Evolutionary conservation across 1,284 basidiomycete species (phyloP).

Genomic region (Vanrija sp.): DNA sequence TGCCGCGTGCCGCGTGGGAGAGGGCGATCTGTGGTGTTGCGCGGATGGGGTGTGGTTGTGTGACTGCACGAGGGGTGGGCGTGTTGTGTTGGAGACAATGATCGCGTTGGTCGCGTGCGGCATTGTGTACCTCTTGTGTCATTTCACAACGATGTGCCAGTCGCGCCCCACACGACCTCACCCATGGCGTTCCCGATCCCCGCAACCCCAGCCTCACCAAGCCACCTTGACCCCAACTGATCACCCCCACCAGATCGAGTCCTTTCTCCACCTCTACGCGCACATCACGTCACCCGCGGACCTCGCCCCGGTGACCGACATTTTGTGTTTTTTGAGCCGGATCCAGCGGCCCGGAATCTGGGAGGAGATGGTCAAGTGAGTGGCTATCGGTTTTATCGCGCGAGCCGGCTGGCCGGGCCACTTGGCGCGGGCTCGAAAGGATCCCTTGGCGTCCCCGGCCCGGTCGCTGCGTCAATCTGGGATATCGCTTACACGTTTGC

Average conservation of each 20-base stretch:
- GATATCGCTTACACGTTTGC: conserved; percentile 2
- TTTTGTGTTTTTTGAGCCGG: conserved; percentile 45
- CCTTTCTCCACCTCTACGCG: conserved; percentile 49
- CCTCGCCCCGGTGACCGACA: conserved; percentile 48
- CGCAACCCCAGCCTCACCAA: too few species aligned
- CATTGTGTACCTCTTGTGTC: too few species aligned
- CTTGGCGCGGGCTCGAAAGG: neutral
- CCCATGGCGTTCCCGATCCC: too few species aligned
- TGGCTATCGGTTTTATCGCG: neutral
- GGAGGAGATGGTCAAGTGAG: conserved; percentile 50
- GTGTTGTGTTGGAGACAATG: too few species aligned
- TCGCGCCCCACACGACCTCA: too few species aligned
- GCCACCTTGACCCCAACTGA: too few species aligned
- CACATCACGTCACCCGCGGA: conserved; percentile 47
- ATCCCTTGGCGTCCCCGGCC: neutral
- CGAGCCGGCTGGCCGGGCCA: neutral
- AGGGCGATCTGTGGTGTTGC: neutral
- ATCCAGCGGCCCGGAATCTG: conserved; percentile 48
- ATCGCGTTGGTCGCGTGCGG: too few species aligned
- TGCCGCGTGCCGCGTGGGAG: neutral
- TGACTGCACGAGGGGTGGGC: too few species aligned
- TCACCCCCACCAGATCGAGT: conserved; percentile 41
- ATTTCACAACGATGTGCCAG: too few species aligned
- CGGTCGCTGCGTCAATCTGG: too few species aligned
- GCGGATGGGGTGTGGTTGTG: neutral